Evolutionary conservation across 192 early-diverging fungal genomes (phyloP), one percentile per base, ranked within the genome.

Genomic region (Glomus cerebriforme): DNA sequence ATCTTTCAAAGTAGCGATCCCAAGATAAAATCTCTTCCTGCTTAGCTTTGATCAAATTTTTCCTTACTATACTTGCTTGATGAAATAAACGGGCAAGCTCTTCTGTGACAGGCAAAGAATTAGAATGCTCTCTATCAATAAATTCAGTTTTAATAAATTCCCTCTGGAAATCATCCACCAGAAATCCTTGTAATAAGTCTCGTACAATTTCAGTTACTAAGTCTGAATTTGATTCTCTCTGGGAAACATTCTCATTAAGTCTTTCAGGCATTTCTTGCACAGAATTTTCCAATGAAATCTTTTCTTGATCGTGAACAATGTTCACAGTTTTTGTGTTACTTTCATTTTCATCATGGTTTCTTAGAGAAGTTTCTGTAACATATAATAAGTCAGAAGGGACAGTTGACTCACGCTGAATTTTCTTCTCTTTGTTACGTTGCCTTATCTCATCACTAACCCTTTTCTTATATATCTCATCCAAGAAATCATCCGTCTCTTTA

Each of bases 11-110:
- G 17, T 71, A 71, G 9, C 37, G 29, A 71, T 29, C 37, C 35
- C 39, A 71, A 71, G 37, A 71, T 71, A 12, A 71, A 45, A 71
- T 71, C 37, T 70, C 67, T 70, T 70, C 35, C 5, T 47, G 67
- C 9, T 70, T 70, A n/a, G 67, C 67, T 45, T 70, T 70, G 5
- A 70, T 70, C 6, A 32, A 39, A 39, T 70, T 70, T 70, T 47
- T n/a, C 27, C 67, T 70, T 26, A 32, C 67, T n/a, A 35, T 39
- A 70, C 67, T 39, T 0, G 67, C 67, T 26, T 70, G 67, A 70
- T 70, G 34, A 27, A 70, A 70, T 27, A 70, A 70, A 70, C 37
- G 17, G 17, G 67, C 67, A 39, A 70, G 0, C 34, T 70, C 43
- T 27, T 62, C n/a, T 22, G 9, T 22, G 24, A 39, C 15, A 26